A percentile compares a stretch with the other conserved stretches of the same genome.
phyloP scores from a whole-genome alignment of 116 monocot genomes.

The Dioscorea cayenensis region DNA sequence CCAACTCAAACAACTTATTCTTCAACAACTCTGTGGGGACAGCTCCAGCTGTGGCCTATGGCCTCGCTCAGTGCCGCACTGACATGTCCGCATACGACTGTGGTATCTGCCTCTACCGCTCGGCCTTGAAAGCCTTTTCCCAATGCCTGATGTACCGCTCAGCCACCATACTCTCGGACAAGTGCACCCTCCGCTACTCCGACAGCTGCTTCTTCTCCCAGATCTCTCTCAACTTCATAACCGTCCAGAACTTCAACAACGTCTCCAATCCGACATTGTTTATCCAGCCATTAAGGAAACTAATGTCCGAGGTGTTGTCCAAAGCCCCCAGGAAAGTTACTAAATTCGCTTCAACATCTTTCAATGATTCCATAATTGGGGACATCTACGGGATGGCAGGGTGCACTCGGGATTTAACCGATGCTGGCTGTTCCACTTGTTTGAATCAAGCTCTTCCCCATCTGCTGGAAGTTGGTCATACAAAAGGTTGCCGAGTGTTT shows the following conservation, averaged over 20 bases:
- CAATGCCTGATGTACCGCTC: too few species aligned
- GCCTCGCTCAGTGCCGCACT: slow-evolving; percentile 9
- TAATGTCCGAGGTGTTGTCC: background rate
- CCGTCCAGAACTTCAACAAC: too few species aligned
- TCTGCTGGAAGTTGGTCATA: slow-evolving; percentile 1
- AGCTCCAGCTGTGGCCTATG: background rate
- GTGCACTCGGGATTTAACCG: slow-evolving; percentile 25
- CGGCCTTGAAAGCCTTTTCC: too few species aligned
- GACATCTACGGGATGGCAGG: slow-evolving; percentile 16
- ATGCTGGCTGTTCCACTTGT: slow-evolving; percentile 9
- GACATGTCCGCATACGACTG: background rate
- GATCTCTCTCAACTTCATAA: background rate
- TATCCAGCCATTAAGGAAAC: background rate
- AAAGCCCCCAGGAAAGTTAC: slow-evolving; percentile 4
- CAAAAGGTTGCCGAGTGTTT: slow-evolving; percentile 4
- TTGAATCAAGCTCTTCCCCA: background rate
- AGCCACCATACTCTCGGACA: too few species aligned
- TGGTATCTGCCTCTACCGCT: background rate
- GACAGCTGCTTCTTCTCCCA: background rate
- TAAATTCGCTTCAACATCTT: too few species aligned
- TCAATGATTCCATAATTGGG: too few species aligned
- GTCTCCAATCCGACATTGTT: background rate
- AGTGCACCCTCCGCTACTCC: too few species aligned
- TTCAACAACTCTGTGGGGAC: background rate
- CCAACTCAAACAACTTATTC: too few species aligned